These are phyloP conservation scores for Penicillium brevicompactum DNA, from an alignment of 2,329 filamentous ascomycete genomes.

Conservation along the genomic window DNA sequence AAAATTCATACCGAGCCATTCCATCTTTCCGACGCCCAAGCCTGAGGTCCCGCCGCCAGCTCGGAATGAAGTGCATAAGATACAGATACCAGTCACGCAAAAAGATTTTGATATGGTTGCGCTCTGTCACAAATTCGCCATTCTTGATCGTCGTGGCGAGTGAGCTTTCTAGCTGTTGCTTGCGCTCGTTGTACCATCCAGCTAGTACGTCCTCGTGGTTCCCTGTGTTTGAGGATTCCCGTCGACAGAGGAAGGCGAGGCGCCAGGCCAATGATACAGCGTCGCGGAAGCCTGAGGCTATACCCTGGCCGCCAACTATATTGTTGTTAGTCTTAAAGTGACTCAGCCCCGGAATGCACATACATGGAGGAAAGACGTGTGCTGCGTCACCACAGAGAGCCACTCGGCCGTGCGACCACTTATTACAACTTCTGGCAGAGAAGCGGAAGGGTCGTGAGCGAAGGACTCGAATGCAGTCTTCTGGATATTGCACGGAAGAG, in stretches of 20 bases:
- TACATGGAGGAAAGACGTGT: constrained; percentile 56
- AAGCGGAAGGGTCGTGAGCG: constrained; percentile 52
- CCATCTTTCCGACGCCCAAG: constrained; percentile 33
- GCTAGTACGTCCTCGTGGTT: constrained; percentile 28
- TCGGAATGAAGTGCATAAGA: constrained; percentile 35
- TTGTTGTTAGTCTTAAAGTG: neutral
- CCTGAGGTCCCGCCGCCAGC: constrained; percentile 31
- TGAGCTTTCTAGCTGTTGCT: constrained; percentile 41
- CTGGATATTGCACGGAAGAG: constrained; percentile 40
- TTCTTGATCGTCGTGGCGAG: constrained; percentile 39
- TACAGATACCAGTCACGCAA: constrained; percentile 37
- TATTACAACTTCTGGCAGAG: constrained; percentile 49
- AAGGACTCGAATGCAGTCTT: constrained; percentile 51
- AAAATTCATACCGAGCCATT: constrained; percentile 33
- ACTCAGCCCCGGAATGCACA: neutral
- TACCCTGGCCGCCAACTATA: constrained; percentile 1
- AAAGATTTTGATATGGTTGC: constrained; percentile 31
- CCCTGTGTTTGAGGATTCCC: constrained; percentile 1
- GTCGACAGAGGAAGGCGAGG: constrained; percentile 25
- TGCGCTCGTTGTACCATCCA: constrained; percentile 40
- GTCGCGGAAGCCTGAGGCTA: constrained; percentile 1
- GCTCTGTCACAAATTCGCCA: constrained; percentile 35
- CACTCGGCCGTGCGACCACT: constrained; percentile 46
- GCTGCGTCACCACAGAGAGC: constrained; percentile 54
- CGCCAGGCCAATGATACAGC: neutral